A percentile compares a stretch with the other conserved stretches of the same genome.
These are phyloP conservation scores for Fusarium sp. DNA, from an alignment of 2,329 filamentous ascomycete species.

Conservation along the genomic window DNA sequence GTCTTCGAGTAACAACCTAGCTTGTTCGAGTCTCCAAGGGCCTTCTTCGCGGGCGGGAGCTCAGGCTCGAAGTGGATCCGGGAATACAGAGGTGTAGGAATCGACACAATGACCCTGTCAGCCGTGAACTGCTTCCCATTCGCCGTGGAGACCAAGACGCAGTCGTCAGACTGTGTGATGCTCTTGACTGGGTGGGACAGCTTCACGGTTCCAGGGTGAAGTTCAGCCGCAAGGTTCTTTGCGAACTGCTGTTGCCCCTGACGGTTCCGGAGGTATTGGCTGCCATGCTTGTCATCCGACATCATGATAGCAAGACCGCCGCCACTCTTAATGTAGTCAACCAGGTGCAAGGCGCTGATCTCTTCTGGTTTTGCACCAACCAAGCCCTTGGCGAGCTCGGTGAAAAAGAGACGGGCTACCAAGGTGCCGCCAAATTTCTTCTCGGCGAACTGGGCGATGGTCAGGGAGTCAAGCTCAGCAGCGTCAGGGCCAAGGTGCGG, in stretches of 20 bases:
- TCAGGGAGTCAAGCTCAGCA: not conserved
- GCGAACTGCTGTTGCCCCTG: constrained; percentile 21
- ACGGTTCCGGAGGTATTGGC: constrained; percentile 26
- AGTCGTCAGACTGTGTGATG: not conserved
- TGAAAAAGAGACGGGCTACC: not conserved
- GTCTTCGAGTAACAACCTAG: not conserved
- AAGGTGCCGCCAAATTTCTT: not conserved
- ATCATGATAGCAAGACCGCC: constrained; percentile 18
- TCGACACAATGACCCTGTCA: not conserved
- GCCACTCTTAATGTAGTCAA: constrained; percentile 29
- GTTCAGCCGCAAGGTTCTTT: not conserved
- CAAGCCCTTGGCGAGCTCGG: not conserved
- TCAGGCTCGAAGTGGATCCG: not conserved
- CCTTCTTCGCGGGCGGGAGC: not conserved
- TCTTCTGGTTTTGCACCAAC: not conserved
- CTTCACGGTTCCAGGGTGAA: not conserved
- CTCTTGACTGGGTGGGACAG: not conserved
- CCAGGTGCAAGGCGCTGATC: constrained; percentile 10
- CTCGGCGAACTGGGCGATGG: not conserved
- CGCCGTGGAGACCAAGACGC: not conserved
- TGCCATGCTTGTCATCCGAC: constrained; percentile 10
- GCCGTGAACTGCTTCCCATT: not conserved
- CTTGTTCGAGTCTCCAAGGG: not conserved
- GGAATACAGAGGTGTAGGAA: not conserved
- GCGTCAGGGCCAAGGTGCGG: not conserved